A percentile compares a stretch with the other conserved stretches of the same genome.
Evolutionary conservation across 108 stramenopile species (phyloP).

Genomic region (Pseudonitzschia multistriata): DNA sequence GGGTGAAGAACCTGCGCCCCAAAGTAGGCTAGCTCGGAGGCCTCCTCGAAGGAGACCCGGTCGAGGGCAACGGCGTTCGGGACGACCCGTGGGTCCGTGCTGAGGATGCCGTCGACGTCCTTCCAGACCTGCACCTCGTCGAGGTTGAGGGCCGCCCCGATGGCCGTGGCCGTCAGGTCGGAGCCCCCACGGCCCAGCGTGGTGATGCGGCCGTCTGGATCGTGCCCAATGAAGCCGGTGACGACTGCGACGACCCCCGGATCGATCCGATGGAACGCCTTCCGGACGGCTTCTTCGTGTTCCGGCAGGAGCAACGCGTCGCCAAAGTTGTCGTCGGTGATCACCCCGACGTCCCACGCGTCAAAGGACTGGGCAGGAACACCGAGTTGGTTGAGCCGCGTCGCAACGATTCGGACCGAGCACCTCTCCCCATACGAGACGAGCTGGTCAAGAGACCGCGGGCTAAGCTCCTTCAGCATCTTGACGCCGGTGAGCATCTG

Average conservation of each 20-base stretch:
- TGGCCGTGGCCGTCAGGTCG: conserved; percentile 93
- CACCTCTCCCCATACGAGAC: conserved; percentile 95
- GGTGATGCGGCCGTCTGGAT: conserved; percentile 83
- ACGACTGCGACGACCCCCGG: conserved; percentile 90
- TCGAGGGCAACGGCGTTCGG: conserved; percentile 81
- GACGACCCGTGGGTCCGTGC: conserved; percentile 92
- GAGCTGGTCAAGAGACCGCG: conserved; percentile 87
- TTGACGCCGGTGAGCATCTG: conserved; percentile 90
- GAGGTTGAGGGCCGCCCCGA: conserved; percentile 77
- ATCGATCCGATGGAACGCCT: conserved; percentile 72
- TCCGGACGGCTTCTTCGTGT: conserved; percentile 52
- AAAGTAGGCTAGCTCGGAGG: conserved; percentile 97
- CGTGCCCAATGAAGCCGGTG: conserved; percentile 95
- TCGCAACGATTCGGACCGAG: conserved; percentile 90
- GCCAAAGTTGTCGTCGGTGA: conserved; percentile 87
- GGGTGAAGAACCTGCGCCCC: conserved; percentile 97
- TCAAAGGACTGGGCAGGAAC: conserved; percentile 94
- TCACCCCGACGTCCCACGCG: conserved; percentile 92
- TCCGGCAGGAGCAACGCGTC: conserved; percentile 83
- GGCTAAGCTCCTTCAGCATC: conserved; percentile 87
- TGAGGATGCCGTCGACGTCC: conserved; percentile 98
- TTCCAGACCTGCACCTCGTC: conserved; percentile 99
- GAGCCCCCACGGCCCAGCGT: conserved; percentile 94
- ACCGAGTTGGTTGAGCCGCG: conserved; percentile 89
- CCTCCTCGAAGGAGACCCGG: conserved; percentile 91